Conservation (phyloP, 2,329 filamentous ascomycete species). For the Aaosphaeria arxii region DNA sequence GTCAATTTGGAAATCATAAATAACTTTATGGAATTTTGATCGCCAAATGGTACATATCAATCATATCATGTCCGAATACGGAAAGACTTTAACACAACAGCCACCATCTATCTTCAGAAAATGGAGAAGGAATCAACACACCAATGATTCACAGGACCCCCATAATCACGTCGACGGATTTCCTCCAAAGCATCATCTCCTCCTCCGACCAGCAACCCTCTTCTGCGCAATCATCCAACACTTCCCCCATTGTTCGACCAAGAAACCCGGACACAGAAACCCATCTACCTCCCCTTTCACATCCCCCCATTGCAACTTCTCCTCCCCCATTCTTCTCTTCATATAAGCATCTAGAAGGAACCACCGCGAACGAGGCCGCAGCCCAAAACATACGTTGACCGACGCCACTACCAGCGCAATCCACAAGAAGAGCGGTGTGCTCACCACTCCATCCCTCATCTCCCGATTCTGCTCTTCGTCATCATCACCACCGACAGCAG, state of each 20-base stretch:
- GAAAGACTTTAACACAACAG: too few species aligned
- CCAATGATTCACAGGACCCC: too few species aligned
- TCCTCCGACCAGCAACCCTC: neutral
- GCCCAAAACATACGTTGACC: neutral
- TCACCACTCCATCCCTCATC: neutral
- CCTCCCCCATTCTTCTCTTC: neutral
- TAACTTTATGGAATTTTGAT: too few species aligned
- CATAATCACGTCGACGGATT: too few species aligned
- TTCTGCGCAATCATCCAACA: neutral
- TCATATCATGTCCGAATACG: too few species aligned
- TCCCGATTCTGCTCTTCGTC: too few species aligned
- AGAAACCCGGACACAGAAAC: neutral
- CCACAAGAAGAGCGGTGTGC: neutral
- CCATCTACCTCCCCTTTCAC: neutral
- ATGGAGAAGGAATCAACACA: too few species aligned
- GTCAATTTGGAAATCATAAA: too few species aligned
- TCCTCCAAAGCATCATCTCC: too few species aligned
- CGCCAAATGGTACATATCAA: too few species aligned
- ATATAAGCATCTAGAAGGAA: neutral
- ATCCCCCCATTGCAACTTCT: neutral
- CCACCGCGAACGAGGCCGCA: neutral
- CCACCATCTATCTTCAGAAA: too few species aligned
- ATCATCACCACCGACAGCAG: too few species aligned
- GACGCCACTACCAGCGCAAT: neutral
- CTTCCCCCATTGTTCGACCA: neutral